These are phyloP conservation scores for Striga hermonthica DNA, from an alignment of 305 asterid species.

Conservation along the genomic window DNA sequence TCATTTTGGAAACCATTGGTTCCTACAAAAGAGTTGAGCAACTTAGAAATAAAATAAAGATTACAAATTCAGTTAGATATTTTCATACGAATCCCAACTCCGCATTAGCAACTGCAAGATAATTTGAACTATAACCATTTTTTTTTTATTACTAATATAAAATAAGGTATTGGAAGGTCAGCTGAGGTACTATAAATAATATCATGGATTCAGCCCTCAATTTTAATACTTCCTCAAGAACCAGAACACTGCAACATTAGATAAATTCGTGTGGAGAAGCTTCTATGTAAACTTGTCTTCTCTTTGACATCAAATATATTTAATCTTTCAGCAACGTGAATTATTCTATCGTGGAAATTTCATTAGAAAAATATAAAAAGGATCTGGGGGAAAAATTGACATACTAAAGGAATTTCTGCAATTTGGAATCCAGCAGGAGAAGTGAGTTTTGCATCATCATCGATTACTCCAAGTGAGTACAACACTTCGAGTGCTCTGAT, in stretches of 20 bases:
- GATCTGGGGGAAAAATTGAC: conserved; percentile 26
- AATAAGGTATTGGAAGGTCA: too few species aligned
- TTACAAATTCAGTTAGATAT: not conserved
- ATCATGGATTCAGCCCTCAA: not conserved
- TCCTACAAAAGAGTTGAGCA: conserved; percentile 47
- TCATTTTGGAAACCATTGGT: conserved; percentile 89
- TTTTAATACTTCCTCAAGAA: not conserved
- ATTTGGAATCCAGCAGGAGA: conserved; percentile 92
- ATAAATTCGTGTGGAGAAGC: not conserved
- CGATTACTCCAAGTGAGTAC: conserved; percentile 87
- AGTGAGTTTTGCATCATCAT: conserved; percentile 89
- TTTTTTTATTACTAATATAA: too few species aligned
- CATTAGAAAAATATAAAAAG: conserved; percentile 26
- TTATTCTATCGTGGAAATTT: not conserved
- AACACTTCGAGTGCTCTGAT: conserved; percentile 94
- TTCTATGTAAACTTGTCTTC: not conserved
- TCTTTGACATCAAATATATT: not conserved
- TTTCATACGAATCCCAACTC: too few species aligned
- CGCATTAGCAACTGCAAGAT: too few species aligned
- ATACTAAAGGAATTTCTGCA: conserved; percentile 94
- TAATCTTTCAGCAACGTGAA: not conserved
- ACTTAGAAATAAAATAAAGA: conserved; percentile 24
- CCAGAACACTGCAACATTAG: not conserved
- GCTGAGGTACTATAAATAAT: too few species aligned
- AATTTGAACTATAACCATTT: too few species aligned